A percentile compares a stretch with the other conserved stretches of the same genome.
These are phyloP conservation scores for Basidioascus undulatus DNA, from an alignment of 768 basidiomycete genomes.

Conservation along the genomic window DNA sequence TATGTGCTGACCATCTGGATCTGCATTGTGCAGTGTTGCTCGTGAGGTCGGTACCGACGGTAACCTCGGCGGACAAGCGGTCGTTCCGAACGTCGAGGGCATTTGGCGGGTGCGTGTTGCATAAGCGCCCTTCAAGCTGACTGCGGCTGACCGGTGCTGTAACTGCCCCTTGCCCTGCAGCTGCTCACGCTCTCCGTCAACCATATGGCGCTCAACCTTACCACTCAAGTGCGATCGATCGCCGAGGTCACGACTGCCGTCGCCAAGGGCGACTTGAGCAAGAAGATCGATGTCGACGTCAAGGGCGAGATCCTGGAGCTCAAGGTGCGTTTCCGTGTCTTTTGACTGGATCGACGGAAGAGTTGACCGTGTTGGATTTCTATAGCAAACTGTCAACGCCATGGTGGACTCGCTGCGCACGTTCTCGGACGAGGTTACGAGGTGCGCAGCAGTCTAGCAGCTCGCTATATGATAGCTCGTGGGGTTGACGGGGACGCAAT, in stretches of 20 bases:
- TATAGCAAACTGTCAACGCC: constrained; percentile 36
- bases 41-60: constrained; percentile 58
- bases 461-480: no score
- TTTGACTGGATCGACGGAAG: neutral
- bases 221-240: constrained; percentile 60
- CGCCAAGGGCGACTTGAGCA: constrained; percentile 68
- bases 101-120: constrained; percentile 29
- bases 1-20: no score
- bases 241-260: constrained; percentile 72
- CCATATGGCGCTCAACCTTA: constrained; percentile 56
- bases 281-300: constrained; percentile 68
- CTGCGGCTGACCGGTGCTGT: constrained; percentile 4
- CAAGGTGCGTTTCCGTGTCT: constrained; percentile 25
- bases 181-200: constrained; percentile 28
- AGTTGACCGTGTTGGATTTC: neutral
- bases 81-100: constrained; percentile 74
- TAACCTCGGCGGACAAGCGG: constrained; percentile 66
- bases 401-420: constrained; percentile 81
- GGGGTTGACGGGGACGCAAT: no score
- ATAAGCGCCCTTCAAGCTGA: constrained; percentile 6
- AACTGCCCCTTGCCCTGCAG: neutral
- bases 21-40: no score
- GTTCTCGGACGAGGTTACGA: constrained; percentile 60
- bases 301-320: constrained; percentile 51
- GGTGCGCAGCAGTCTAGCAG: no score